Evolutionary conservation across 2,329 filamentous ascomycete species (phyloP), one percentile per base, ranked within the genome.

Genomic region (Alternaria sp.): DNA sequence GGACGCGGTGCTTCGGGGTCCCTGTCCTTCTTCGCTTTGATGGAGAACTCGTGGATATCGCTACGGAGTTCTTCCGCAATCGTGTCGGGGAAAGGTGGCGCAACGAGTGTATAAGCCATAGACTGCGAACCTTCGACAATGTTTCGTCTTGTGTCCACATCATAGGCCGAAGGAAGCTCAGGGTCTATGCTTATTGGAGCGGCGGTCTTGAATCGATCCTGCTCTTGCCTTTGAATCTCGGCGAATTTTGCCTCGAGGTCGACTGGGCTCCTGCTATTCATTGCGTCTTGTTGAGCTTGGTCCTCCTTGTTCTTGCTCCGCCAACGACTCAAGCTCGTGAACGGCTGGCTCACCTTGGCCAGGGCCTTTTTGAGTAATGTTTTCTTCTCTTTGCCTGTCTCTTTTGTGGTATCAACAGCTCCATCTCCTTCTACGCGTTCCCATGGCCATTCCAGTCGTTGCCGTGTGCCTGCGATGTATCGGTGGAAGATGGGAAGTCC

Each of bases 31-130:
- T 80, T 77, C 59, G 79, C 77, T 57, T 93, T 91, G 82, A 97
- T 93, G 51, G 92, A 86, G 57, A 90, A 93, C 74, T 71, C 63
- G 46, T 63, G 61, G 30, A 72, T 67, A 88, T 94, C 96, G 73
- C 87, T 88, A 71, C 90, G 66, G 17, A 98, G 85, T 84, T 98
- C 95, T 78, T 97, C 90, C 69, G 97, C 86, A 40, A 97, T 87
- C n/a, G 81, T 82, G 28, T 85, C 81, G 6, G 95, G 93, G 86
- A 97, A 93, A 13, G 95, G 95, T 25, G 91, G 86, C 15, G 86
- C 84, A 26, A 93, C 83, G 23, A 98, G 84, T 36, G 89, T 91
- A 77, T 92, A 97, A 1, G 91, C 92, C 74, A 85, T 67, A n/a
- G 67, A 68, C 1, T 71, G 59, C 40, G 64, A 54, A 43, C 88